phyloP scores from a whole-genome alignment of 345 rosid genomes.

The Lagerstroemia speciosa region DNA sequence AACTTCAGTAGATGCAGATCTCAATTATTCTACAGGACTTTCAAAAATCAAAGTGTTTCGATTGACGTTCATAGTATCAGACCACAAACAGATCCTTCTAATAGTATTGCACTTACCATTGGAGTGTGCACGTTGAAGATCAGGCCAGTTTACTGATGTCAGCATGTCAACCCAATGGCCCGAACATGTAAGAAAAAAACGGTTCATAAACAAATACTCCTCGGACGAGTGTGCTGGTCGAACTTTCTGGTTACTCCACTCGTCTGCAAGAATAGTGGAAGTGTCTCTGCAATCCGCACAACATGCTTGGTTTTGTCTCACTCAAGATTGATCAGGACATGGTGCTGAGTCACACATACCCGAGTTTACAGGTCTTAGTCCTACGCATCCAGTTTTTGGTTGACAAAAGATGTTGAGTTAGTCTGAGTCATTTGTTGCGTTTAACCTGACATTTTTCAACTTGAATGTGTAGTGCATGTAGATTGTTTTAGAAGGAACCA shows the following conservation, averaged over 20 bases:
- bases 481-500: conserved; percentile 47
- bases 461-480: conserved; percentile 4
- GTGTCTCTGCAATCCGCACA: conserved; percentile 23
- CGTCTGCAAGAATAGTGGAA: conserved; percentile 36
- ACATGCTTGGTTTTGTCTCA: conserved; percentile 37
- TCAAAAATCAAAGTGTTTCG: background rate
- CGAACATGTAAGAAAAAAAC: conserved; percentile 7
- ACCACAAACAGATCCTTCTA: background rate
- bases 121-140: too few species aligned
- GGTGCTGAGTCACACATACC: conserved; percentile 29
- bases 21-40: background rate
- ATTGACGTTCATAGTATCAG: background rate
- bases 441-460: background rate
- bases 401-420: background rate
- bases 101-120: background rate
- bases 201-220: conserved; percentile 25
- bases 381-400: background rate
- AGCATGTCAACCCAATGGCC: background rate
- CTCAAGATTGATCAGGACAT: conserved; percentile 35
- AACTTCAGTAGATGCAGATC: background rate
- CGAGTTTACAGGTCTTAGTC: background rate
- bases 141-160: too few species aligned
- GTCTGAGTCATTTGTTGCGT: background rate
- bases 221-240: conserved; percentile 15
- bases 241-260: conserved; percentile 28